Percentiles rank a stretch among this genome's conserved stretches.
Evolutionary conservation across 768 basidiomycete species (phyloP).

Genomic region (Termitomyces sp.): DNA sequence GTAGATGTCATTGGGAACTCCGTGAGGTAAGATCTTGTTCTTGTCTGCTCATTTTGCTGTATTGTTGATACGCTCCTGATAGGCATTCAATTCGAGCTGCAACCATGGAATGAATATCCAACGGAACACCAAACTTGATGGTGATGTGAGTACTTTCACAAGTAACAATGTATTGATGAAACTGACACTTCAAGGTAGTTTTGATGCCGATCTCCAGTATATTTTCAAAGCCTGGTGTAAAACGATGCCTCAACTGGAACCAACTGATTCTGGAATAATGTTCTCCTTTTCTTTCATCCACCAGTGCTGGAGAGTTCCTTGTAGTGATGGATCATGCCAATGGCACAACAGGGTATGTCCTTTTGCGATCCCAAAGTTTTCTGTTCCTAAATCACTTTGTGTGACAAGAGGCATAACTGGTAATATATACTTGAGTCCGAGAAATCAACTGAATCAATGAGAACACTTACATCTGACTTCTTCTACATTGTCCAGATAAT

Average conservation of each 20-base stretch:
- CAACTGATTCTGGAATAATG: constrained; percentile 39
- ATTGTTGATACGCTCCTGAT: constrained; percentile 16
- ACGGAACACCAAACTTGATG: constrained; percentile 31
- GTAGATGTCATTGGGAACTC: constrained; percentile 27
- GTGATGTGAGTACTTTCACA: neutral
- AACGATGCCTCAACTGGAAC: constrained; percentile 28
- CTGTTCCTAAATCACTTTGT: constrained; percentile 38
- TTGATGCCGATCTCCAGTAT: constrained; percentile 26
- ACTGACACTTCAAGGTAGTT: neutral
- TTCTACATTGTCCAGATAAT: constrained; percentile 22
- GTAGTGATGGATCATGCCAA: constrained; percentile 32
- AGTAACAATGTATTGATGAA: neutral
- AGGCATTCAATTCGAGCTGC: constrained; percentile 34
- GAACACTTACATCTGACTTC: constrained; percentile 15
- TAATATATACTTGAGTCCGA: no score
- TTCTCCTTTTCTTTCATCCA: constrained; percentile 36
- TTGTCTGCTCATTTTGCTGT: constrained; percentile 15
- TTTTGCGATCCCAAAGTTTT: constrained; percentile 43
- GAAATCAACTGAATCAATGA: neutral
- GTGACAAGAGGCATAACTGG: constrained; percentile 36
- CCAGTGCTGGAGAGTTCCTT: constrained; percentile 35
- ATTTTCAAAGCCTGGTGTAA: constrained; percentile 29
- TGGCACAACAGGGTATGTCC: constrained; percentile 36
- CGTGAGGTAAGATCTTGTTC: no score
- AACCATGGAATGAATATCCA: constrained; percentile 40